Conservation (phyloP, 345 rosid genomes). For the Gossypium ekmanianum region DNA sequence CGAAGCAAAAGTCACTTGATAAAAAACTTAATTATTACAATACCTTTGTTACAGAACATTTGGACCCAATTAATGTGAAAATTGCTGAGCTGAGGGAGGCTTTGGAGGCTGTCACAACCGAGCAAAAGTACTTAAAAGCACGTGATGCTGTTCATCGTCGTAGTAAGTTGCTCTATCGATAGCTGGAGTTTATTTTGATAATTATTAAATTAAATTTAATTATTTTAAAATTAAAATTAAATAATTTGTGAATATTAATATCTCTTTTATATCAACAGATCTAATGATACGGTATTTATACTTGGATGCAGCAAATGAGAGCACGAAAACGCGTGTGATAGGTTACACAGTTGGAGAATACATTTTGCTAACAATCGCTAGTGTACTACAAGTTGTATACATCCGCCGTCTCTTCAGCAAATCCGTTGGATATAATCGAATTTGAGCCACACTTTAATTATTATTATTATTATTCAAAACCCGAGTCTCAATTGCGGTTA, state of each 20-base stretch:
- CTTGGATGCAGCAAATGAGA: constrained; percentile 76
- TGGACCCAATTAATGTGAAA: constrained; percentile 88
- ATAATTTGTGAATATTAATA: too few species aligned
- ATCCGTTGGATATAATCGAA: constrained; percentile 84
- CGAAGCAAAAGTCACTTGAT: not conserved
- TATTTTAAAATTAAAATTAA: too few species aligned
- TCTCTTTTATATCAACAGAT: fast-evolving
- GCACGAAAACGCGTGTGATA: constrained; percentile 77
- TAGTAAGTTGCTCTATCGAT: constrained; percentile 43
- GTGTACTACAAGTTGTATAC: constrained; percentile 69
- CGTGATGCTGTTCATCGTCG: constrained; percentile 87
- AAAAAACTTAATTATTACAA: too few species aligned
- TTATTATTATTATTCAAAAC: too few species aligned
- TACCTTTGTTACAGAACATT: constrained; percentile 56
- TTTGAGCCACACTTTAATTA: constrained; percentile 28
- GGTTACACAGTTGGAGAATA: constrained; percentile 80
- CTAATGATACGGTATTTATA: too few species aligned
- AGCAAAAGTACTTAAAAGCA: constrained; percentile 91
- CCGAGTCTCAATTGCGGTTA: too few species aligned
- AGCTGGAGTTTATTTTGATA: too few species aligned
- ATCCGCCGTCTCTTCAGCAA: constrained; percentile 95
- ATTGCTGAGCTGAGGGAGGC: constrained; percentile 92
- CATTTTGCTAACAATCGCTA: constrained; percentile 56
- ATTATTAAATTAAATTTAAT: too few species aligned
- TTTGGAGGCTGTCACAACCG: constrained; percentile 78